A percentile compares a stretch with the other conserved stretches of the same genome.
Conservation (phyloP, 2,329 filamentous ascomycete species). For the Emericellopsis atlantica region DNA sequence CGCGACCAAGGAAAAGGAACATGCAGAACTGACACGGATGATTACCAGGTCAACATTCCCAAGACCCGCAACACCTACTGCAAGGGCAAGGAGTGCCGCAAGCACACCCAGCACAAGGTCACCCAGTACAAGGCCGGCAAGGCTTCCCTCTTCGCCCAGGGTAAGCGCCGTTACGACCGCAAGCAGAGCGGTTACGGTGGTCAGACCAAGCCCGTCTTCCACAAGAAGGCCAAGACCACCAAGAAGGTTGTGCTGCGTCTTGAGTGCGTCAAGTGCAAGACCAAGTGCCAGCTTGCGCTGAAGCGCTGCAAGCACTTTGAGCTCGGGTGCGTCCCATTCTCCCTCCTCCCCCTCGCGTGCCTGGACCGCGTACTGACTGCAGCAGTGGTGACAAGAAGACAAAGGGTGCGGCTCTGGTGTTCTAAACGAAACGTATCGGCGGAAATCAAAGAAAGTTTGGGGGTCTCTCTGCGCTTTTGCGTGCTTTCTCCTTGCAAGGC, state of each 20-base stretch:
- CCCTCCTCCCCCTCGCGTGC: neutral
- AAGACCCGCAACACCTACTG: conserved; percentile 97
- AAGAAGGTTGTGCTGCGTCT: conserved; percentile 99
- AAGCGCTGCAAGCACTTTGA: conserved; percentile 99
- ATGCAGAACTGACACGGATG: conserved; percentile 1
- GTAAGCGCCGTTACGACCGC: conserved; percentile 98
- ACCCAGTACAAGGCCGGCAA: conserved; percentile 97
- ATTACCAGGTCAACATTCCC: conserved; percentile 80
- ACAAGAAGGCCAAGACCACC: conserved; percentile 99
- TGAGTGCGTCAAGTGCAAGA: conserved; percentile 97
- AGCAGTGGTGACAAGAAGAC: conserved; percentile 99
- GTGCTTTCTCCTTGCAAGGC: conserved; percentile 28
- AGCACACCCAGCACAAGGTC: conserved; percentile 86
- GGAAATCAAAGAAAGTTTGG: conserved; percentile 13
- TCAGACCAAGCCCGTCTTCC: conserved; percentile 99
- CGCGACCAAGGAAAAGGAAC: neutral
- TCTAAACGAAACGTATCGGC: conserved; percentile 59
- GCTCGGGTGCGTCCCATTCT: conserved; percentile 62
- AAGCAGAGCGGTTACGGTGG: conserved; percentile 99
- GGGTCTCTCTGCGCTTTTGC: conserved; percentile 24
- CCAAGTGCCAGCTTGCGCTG: conserved; percentile 92
- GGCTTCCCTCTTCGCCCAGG: conserved; percentile 92
- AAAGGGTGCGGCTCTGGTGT: conserved; percentile 99
- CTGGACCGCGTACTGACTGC: conserved; percentile 20
- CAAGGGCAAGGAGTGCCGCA: conserved; percentile 90